Percentiles rank a stretch among this genome's conserved stretches.
These are phyloP conservation scores for Simmondsia chinensis DNA, from an alignment of 148 eudicot species.

Conservation along the genomic window DNA sequence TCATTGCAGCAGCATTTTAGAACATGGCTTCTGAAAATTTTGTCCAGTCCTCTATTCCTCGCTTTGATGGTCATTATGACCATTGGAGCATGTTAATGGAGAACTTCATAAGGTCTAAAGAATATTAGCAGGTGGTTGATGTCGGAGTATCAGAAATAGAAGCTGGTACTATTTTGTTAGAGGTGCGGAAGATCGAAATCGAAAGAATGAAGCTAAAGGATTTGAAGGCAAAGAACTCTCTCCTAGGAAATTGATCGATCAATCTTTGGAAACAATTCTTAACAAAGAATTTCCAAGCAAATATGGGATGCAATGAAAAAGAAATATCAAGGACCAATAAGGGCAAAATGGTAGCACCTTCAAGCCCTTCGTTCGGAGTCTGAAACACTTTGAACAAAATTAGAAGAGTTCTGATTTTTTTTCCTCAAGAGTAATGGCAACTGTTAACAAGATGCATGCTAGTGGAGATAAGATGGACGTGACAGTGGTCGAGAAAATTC, in stretches of 20 bases:
- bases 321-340: neutral
- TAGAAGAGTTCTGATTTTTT: neutral
- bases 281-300: neutral
- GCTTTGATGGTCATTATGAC: no score
- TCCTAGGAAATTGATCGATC: neutral
- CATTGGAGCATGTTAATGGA: no score
- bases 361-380: neutral
- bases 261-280: neutral
- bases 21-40: no score
- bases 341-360: neutral
- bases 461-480: neutral
- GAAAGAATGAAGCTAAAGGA: no score
- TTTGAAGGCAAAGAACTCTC: no score
- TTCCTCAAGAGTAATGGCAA: neutral
- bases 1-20: no score
- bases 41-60: no score
- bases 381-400: neutral
- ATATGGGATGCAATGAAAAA: constrained; percentile 3
- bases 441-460: neutral
- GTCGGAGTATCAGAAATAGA: no score
- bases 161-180: no score
- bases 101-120: no score
- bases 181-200: no score
- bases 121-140: no score
- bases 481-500: neutral